phyloP scores from a whole-genome alignment of 345 rosid genomes.

The Excoecaria agallocha region DNA sequence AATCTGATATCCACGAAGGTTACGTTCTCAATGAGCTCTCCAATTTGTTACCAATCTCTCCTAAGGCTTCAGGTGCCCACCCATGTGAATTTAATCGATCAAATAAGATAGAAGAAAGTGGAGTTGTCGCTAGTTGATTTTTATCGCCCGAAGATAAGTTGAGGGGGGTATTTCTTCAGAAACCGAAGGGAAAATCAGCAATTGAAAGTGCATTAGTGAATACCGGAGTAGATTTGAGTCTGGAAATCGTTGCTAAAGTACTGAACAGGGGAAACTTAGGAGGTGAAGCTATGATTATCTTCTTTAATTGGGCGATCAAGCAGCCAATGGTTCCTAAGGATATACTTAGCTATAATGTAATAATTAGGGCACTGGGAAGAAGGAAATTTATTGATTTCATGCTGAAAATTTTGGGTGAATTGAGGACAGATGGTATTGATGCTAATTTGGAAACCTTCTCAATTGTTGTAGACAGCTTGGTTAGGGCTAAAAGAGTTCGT shows the following conservation, averaged over 20 bases:
- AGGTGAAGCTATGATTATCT: constrained; percentile 63
- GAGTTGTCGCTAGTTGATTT: constrained; percentile 40
- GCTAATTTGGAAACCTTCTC: constrained; percentile 49
- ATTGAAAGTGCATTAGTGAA: constrained; percentile 45
- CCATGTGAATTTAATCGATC: constrained; percentile 12
- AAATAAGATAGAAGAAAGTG: constrained; percentile 13
- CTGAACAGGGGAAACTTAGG: constrained; percentile 64
- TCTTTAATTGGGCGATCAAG: constrained; percentile 73
- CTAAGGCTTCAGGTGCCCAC: constrained; percentile 13
- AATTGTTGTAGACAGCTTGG: constrained; percentile 56
- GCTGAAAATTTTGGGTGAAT: constrained; percentile 42
- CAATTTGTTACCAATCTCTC: constrained; percentile 47
- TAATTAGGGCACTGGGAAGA: constrained; percentile 70
- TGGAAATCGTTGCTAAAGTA: constrained; percentile 60
- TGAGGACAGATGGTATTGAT: constrained; percentile 35
- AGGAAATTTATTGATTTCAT: constrained; percentile 56
- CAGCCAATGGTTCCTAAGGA: constrained; percentile 48
- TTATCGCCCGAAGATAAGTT: constrained; percentile 68
- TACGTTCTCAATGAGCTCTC: constrained; percentile 58
- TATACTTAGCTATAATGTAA: constrained; percentile 44
- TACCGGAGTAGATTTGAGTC: constrained; percentile 46
- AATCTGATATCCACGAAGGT: constrained; percentile 38
- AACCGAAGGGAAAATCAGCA: constrained; percentile 51
- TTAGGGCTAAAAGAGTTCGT: constrained; percentile 46
- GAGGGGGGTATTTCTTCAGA: constrained; percentile 87